These are phyloP conservation scores for Hypoxylon sp. DNA, from an alignment of 2,329 filamentous ascomycete species.

Conservation along the genomic window DNA sequence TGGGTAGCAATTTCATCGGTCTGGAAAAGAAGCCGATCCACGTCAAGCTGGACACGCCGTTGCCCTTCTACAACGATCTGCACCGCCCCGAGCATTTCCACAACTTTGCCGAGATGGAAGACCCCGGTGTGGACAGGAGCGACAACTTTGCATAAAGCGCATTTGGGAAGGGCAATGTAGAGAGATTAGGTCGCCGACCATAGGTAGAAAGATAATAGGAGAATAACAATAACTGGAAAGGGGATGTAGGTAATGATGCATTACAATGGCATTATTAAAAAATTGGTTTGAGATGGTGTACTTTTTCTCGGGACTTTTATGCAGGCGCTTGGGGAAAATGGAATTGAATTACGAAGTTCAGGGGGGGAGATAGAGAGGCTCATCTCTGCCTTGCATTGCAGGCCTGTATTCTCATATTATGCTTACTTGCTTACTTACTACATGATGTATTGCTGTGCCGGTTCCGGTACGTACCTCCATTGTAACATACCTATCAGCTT, in stretches of 20 bases:
- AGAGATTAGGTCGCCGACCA: conserved; percentile 20
- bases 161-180: conserved; percentile 13
- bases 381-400: conserved; percentile 28
- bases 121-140: conserved; percentile 92
- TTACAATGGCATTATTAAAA: conserved; percentile 38
- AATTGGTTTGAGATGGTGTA: conserved; percentile 28
- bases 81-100: conserved; percentile 96
- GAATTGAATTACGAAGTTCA: conserved; percentile 39
- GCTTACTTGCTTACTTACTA: conserved; percentile 19
- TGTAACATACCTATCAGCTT: conserved; percentile 40
- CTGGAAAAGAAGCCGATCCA: conserved; percentile 92
- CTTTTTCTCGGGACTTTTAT: conserved; percentile 22
- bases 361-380: conserved; percentile 35
- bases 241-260: conserved; percentile 37
- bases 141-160: conserved; percentile 89
- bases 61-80: conserved; percentile 90
- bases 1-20: conserved; percentile 88
- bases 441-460: conserved; percentile 23
- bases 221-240: conserved; percentile 19
- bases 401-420: conserved; percentile 31
- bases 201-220: conserved; percentile 13
- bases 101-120: conserved; percentile 96
- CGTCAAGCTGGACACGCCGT: conserved; percentile 93
- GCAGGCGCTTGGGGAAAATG: conserved; percentile 35
- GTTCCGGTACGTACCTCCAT: conserved; percentile 36